Evolutionary conservation across 306 rosid genomes (phyloP), one percentile per base, ranked within the genome.

Genomic region (Aeschynomene evenia): DNA sequence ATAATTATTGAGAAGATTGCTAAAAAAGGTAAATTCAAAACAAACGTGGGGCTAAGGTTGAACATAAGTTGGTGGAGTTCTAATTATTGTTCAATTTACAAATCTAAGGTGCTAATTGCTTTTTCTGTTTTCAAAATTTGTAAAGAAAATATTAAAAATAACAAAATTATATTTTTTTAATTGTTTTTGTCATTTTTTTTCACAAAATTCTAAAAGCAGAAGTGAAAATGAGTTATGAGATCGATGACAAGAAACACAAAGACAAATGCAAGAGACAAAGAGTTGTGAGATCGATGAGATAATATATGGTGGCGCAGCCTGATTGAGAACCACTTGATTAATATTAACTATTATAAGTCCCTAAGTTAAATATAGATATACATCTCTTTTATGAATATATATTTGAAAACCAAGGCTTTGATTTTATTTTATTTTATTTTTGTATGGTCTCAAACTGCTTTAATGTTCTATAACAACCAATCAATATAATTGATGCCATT

Each of bases 271-370:
- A 51, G 19, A 37, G 73, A 37, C 42, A n/a, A 57, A 58, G 66
- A 24, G n/a, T 9, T 19, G 66, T 19, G 54, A 66, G 59, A 26
- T 26, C 40, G 43, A 72, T 51, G 66, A 65, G 76, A 60, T 53
- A 46, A 12, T 19, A 28, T 34, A 57, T 58, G 66, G 53, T 20
- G 70, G 74, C 50, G 55, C 65, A 63, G 12, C 23, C 10, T 58
- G 28, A n/a, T n/a, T n/a, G n/a, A n/a, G 33, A 81, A 72, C 62
- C 53, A 8, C 46, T 77, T 76, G 79, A 82, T 79, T 79, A n/a
- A n/a, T n/a, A n/a, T n/a, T n/a, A n/a, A n/a, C n/a, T n/a, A n/a
- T n/a, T n/a, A n/a, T n/a, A 53, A 23, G 63, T 73, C 73, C 43
- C 65, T 3, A 70, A 82, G 70, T 69, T 66, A 68, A n/a, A n/a